Evolutionary conservation across 352 stramenopile genomes (phyloP), one percentile per base, ranked within the genome.

Genomic region (Salisapilia sapeloensis): DNA sequence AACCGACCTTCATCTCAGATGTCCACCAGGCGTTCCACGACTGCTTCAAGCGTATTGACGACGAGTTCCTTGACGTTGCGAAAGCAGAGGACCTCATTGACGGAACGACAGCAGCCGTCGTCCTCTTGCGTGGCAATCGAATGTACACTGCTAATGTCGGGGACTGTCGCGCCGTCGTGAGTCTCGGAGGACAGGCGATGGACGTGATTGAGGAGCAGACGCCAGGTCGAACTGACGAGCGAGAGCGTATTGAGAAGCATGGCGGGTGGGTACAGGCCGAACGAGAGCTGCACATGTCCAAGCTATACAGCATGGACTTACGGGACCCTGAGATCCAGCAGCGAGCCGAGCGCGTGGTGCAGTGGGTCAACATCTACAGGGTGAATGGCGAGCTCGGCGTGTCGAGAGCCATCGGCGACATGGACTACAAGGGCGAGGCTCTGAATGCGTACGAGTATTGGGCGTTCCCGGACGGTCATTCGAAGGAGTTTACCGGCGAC

Each of bases 371-470:
- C 22, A 82, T 91, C 20, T 84, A 83, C 36, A 61, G 75, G 25
- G 75, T 96, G 9, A 93, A 95, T 38, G 81, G 82, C 29, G 87
- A 95, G 35, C 58, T 96, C n/a, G 85, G 87, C 11, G 75, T 96
- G 6, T 94, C 80, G 22, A 69, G 84, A 12, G 78, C 84, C 7
- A 93, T 96, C 43, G 84, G 84, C 18, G 84, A 96, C 44, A 82
- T 92, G 40, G 72, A 89, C 29, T 96, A 95, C 47, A 96, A 96
- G 45, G 66, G 66, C 3, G 56, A 64, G 18, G 50, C 63, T 10
- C 50, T 86, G 13, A 60, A 54, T 2, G 71, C 76, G 11, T 91
- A 87, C 40, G 57, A 79, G 42, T 81, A 75, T 27, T 91, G 76
- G 76, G 64, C 64, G 6, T 91, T 77, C 35, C 76, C 76, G 0